A percentile compares a stretch with the other conserved stretches of the same genome.
Conservation (phyloP, 441 rosid species). For the Adansonia rubrostipa region DNA sequence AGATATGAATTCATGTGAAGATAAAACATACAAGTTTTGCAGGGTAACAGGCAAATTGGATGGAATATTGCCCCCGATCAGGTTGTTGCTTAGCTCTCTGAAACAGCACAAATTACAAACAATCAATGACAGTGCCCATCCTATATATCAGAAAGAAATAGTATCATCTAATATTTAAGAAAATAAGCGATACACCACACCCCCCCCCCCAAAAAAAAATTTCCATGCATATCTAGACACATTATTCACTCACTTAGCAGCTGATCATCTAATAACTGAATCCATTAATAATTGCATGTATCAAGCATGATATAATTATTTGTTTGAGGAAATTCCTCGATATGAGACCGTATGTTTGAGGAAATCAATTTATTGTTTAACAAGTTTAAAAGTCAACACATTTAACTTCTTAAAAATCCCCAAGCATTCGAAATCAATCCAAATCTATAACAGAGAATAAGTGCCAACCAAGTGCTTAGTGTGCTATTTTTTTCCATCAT, state of each 20-base stretch:
- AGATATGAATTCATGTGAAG: background rate
- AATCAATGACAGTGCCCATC: conserved; percentile 24
- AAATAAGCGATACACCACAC: conserved; percentile 17
- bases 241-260: conserved; percentile 8
- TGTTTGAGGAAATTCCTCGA: background rate
- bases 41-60: conserved; percentile 72
- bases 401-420: conserved; percentile 3
- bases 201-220: background rate
- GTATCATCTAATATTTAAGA: background rate
- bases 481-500: background rate
- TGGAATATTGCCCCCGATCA: conserved; percentile 89
- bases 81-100: conserved; percentile 96
- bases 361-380: background rate
- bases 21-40: conserved; percentile 68
- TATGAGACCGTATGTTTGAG: background rate
- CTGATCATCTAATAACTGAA: background rate
- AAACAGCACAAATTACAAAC: conserved; percentile 27
- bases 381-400: background rate
- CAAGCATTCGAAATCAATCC: background rate
- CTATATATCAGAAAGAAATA: conserved; percentile 7
- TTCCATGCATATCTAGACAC: background rate
- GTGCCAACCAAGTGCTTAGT: background rate
- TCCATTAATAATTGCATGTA: background rate
- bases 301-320: background rate
- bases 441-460: background rate